These are phyloP conservation scores for Hymenoscyphus linearis DNA, from an alignment of 2,329 filamentous ascomycete genomes.

Conservation along the genomic window DNA sequence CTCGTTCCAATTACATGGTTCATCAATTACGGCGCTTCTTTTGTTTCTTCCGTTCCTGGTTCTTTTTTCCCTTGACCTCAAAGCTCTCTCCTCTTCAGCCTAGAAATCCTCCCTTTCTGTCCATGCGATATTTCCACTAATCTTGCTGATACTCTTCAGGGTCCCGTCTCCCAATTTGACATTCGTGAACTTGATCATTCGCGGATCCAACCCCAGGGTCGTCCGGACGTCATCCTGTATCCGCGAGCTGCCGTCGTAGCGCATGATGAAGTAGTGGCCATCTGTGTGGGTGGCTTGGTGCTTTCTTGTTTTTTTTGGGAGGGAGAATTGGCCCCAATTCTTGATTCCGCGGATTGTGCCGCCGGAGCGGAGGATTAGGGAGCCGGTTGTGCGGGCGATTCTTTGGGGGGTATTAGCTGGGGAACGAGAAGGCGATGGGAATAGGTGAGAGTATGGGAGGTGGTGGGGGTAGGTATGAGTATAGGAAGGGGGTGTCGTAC, in stretches of 20 bases:
- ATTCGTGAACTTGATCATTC: conserved; percentile 81
- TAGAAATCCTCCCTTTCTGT: conserved; percentile 18
- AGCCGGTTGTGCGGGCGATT: conserved; percentile 81
- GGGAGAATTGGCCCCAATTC: conserved; percentile 91
- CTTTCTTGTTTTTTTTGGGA: conserved; percentile 72
- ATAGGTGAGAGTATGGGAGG: no score
- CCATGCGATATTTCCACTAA: conserved; percentile 30
- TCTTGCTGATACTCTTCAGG: conserved; percentile 41
- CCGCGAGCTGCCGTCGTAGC: conserved; percentile 74
- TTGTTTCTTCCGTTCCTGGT: background rate
- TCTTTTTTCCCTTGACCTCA: background rate
- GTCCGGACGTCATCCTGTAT: conserved; percentile 71
- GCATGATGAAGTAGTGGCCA: conserved; percentile 97
- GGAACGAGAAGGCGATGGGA: background rate
- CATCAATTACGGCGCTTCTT: background rate
- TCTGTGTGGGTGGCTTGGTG: conserved; percentile 78
- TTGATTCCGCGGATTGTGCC: conserved; percentile 88
- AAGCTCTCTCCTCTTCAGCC: background rate
- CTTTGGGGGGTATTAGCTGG: conserved; percentile 40
- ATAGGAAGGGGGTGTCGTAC: conserved; percentile 46
- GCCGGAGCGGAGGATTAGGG: conserved; percentile 72
- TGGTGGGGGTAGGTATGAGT: conserved; percentile 1
- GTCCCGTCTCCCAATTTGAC: conserved; percentile 74
- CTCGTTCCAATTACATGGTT: background rate
- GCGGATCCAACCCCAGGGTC: conserved; percentile 78